phyloP scores from a whole-genome alignment of 2,329 filamentous ascomycete genomes.

The Nemania bipapillata region DNA sequence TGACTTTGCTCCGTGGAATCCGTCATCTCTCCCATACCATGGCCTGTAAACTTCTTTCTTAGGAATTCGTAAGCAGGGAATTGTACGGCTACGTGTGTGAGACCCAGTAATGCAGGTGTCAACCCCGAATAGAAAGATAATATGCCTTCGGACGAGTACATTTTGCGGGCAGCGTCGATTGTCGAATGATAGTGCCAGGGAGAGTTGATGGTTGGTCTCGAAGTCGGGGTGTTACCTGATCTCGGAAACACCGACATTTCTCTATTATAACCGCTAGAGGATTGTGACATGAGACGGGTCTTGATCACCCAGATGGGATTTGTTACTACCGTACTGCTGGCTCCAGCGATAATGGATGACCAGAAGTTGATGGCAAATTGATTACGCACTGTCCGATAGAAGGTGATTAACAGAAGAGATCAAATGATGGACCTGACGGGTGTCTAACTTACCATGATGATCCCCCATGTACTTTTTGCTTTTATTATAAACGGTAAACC shows the following conservation, averaged over 20 bases:
- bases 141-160: constrained; percentile 91
- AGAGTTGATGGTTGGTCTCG: constrained; percentile 67
- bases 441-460: constrained; percentile 66
- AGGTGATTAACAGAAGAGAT: constrained; percentile 27
- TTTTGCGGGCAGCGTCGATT: constrained; percentile 90
- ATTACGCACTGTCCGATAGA: constrained; percentile 63
- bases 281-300: constrained; percentile 96
- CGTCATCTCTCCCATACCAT: constrained; percentile 80
- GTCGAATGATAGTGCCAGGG: constrained; percentile 93
- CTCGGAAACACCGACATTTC: constrained; percentile 61
- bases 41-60: constrained; percentile 88
- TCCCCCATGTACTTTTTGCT: constrained; percentile 79
- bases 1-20: constrained; percentile 71
- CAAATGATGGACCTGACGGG: not conserved
- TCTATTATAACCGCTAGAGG: constrained; percentile 59
- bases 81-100: constrained; percentile 96
- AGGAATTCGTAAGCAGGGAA: constrained; percentile 96
- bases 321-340: constrained; percentile 90
- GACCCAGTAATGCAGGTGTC: constrained; percentile 87
- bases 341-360: constrained; percentile 90
- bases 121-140: constrained; percentile 94
- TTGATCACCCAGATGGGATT: constrained; percentile 99
- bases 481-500: constrained; percentile 95
- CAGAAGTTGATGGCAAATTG: constrained; percentile 83
- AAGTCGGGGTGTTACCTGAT: constrained; percentile 64